Base-by-base conservation (phyloP, 805 yeast genomes). In the Yarrowia phangngaensis region DNA sequence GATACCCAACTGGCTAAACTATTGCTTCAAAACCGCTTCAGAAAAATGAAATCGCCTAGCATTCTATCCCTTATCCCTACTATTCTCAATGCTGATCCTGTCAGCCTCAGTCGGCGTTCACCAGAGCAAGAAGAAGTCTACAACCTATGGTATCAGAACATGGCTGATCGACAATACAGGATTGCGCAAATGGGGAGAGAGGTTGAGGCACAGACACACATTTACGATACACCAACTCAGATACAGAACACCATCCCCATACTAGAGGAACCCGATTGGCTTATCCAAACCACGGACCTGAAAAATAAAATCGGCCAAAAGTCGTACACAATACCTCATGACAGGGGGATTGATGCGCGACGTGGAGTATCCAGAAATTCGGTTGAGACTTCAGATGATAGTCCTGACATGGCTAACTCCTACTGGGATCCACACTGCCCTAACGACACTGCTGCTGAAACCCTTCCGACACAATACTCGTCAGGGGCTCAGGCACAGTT, bases 121-220 rank as follows among this genome's bases (percentile, higher is more conserved):
- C n/a, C n/a, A n/a, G n/a, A n/a, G n/a, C n/a, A n/a, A 1, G 45
- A 27, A 23, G 45, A 38, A 14, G 27, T 11, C 45, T 38, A 38
- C 32, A 27, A 38, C 45, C 32, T 26, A 32, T 38, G 45, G 45
- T 38, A 38, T 24, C 45, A 38, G 32, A 38, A 32, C n/a, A 31
- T 38, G 45, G 19, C 29, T 13, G 45, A 38, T 17, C 31, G 45
- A 8, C 16, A 32, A 9, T 32, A 24, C 19, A 38, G 27, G 32
- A 31, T 38, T 16, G 27, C 19, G 19, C 17, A 22, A 54, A 73
- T 84, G 41, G 78, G 85, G 3, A 76, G 75, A 61, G 86, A 85
- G 12, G 73, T 87, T 28, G 57, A 63, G 2, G 83, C 84, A 31
- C 60, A 70, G n/a, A 81, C 77, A 19, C 70, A 87, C 62, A 59